Conservation (phyloP, 2,329 filamentous ascomycete genomes). For the Stagonosporopsis cucurbitacearum region DNA sequence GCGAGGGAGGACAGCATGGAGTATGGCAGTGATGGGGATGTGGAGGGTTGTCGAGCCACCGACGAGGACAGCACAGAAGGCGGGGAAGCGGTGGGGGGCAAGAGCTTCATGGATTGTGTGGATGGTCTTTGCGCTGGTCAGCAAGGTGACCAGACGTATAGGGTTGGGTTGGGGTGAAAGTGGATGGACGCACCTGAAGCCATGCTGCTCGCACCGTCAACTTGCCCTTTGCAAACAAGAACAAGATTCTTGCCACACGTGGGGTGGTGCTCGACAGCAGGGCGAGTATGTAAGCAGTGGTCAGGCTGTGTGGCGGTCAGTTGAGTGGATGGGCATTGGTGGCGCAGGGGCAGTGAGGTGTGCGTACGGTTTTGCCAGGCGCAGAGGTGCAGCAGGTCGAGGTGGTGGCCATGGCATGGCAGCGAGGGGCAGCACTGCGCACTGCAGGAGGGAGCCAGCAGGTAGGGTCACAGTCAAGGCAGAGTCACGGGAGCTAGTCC, state of each 20-base stretch:
- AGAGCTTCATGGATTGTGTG: constrained; percentile 49
- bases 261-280: constrained; percentile 38
- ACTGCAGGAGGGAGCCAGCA: constrained; percentile 11
- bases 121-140: constrained; percentile 10
- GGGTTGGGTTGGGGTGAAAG: too few relatives aligned
- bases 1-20: constrained; percentile 13
- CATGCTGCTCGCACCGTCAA: constrained; percentile 25
- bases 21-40: constrained; percentile 34
- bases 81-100: constrained; percentile 57
- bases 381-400: constrained; percentile 6
- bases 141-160: too few relatives aligned
- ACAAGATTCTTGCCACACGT: constrained; percentile 27
- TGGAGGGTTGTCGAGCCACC: constrained; percentile 59
- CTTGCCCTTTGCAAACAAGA: constrained; percentile 27
- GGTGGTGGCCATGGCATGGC: constrained; percentile 11
- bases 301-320: constrained; percentile 21
- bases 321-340: constrained; percentile 8
- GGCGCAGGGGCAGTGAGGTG: neutral
- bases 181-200: constrained; percentile 36
- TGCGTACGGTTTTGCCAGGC: constrained; percentile 15
- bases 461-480: constrained; percentile 27
- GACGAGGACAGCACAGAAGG: constrained; percentile 60
- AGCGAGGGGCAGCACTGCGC: constrained; percentile 6
- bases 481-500: constrained; percentile 13
- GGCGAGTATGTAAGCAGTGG: constrained; percentile 38